Percentiles rank a stretch among this genome's conserved stretches.
phyloP scores from a whole-genome alignment of 78 protist genomes.

The Dictyostelium discoideum region dicty_2.7 NC_007090.3:380001-380500 shows the following conservation, averaged over 20 bases:
- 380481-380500: too few relatives aligned
- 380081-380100: constrained; percentile 75
- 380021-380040: constrained; percentile 47
- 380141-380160: constrained; percentile 62
- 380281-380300: constrained; percentile 82
- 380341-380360: background rate
- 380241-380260: constrained; percentile 60
- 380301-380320: constrained; percentile 70
- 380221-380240: constrained; percentile 64
- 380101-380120: constrained; percentile 36
- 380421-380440: background rate
- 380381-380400: background rate
- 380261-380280: constrained; percentile 59
- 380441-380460: background rate
- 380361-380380: background rate
- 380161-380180: constrained; percentile 69
- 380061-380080: constrained; percentile 77
- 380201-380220: constrained; percentile 74
- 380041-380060: constrained; percentile 73
- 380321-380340: constrained; percentile 5
- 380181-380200: constrained; percentile 63
- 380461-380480: too few relatives aligned
- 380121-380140: constrained; percentile 19
- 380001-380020: constrained; percentile 19
- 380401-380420: too few relatives aligned